A percentile compares a stretch with the other conserved stretches of the same genome.
phyloP scores from a whole-genome alignment of 805 yeast species.

The Isabelozyma rhagii region DNA sequence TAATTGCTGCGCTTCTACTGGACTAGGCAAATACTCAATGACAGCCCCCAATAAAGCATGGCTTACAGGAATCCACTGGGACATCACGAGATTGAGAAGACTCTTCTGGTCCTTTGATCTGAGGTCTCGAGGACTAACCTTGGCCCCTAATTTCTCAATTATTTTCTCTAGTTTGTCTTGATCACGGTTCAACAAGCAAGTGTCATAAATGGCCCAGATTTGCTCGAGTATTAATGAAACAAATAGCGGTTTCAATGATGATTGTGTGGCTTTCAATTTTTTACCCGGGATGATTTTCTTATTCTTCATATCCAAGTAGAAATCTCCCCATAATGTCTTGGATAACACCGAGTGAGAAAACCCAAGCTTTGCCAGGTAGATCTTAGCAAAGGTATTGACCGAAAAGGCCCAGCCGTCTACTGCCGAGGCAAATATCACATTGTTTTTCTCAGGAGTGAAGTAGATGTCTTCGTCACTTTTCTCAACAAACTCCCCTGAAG shows the following conservation, averaged over 20 bases:
- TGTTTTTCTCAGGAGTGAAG: constrained; percentile 82
- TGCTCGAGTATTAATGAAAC: constrained; percentile 84
- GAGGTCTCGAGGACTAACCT: constrained; percentile 70
- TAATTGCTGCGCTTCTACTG: constrained; percentile 66
- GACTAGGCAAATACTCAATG: constrained; percentile 82
- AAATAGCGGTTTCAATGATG: constrained; percentile 68
- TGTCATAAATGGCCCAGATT: constrained; percentile 87
- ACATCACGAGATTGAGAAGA: constrained; percentile 64
- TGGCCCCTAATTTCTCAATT: constrained; percentile 63
- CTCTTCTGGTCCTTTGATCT: constrained; percentile 72
- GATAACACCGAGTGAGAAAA: constrained; percentile 75
- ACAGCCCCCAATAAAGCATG: constrained; percentile 82
- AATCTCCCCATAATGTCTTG: constrained; percentile 96
- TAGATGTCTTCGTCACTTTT: constrained; percentile 78
- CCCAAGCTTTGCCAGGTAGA: constrained; percentile 81
- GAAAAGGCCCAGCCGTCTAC: constrained; percentile 98
- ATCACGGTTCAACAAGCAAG: constrained; percentile 61
- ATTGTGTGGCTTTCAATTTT: constrained; percentile 54
- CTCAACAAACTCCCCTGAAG: constrained; percentile 61
- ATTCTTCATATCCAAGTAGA: constrained; percentile 81
- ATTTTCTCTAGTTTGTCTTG: constrained; percentile 73
- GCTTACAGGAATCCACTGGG: constrained; percentile 94
- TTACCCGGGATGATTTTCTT: constrained; percentile 74
- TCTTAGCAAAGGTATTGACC: constrained; percentile 80
- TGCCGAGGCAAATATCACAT: constrained; percentile 88